Evolutionary conservation across 441 rosid species (phyloP).

Genomic region (Pelargonium australe): DNA sequence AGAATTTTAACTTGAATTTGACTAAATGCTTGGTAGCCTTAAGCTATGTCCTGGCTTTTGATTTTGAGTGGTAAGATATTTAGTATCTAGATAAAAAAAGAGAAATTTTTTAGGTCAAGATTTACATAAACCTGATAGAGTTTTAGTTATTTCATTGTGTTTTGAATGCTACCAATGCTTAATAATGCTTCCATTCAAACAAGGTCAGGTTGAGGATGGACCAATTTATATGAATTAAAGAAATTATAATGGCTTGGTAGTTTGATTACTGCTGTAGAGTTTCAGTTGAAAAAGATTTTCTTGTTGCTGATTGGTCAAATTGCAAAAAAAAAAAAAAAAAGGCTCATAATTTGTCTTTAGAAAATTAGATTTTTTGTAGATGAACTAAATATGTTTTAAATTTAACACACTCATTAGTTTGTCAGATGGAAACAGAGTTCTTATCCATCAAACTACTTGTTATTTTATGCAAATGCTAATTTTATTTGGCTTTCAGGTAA

Average conservation of each 20-base stretch:
- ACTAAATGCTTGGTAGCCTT: neutral
- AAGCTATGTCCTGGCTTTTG: neutral
- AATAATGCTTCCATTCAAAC: neutral
- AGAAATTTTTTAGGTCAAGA: neutral
- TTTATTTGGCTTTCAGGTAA: slow-evolving; percentile 46
- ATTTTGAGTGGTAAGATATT: neutral
- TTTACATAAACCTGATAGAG: neutral
- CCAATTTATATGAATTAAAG: neutral
- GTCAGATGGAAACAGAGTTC: neutral
- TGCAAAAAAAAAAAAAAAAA: neutral
- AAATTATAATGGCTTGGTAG: neutral
- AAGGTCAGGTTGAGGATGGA: neutral
- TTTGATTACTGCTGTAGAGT: neutral
- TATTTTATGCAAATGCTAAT: slow-evolving; percentile 13
- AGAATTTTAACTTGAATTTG: neutral
- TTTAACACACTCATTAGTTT: neutral
- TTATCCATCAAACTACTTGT: neutral
- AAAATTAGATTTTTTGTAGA: too few relatives aligned
- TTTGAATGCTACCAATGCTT: neutral
- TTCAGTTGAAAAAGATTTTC: neutral
- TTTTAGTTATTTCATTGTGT: neutral
- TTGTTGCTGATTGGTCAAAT: neutral
- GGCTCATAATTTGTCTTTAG: too few relatives aligned
- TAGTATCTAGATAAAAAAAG: neutral
- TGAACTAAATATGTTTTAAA: too few relatives aligned